Percentiles rank a stretch among this genome's conserved stretches.
phyloP scores from a whole-genome alignment of 768 basidiomycete species.

The Rhizopogon roseolus region DNA sequence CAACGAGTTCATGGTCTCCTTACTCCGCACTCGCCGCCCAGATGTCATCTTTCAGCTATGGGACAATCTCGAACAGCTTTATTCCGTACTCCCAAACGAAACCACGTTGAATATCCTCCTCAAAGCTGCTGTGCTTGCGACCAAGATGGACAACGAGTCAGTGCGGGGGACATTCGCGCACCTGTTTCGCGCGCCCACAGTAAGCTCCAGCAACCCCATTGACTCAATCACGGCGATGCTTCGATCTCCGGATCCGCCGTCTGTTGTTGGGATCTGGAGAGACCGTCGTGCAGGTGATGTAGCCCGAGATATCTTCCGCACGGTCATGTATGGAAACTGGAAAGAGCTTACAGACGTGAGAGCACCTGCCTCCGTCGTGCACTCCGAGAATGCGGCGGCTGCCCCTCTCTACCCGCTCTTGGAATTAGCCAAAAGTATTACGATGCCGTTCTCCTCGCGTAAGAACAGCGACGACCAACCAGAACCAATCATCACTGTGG shows the following conservation, averaged over 20 bases:
- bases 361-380: constrained; percentile 34
- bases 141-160: constrained; percentile 46
- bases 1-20: constrained; percentile 42
- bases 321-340: constrained; percentile 56
- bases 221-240: constrained; percentile 25
- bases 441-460: not conserved
- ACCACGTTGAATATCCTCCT: constrained; percentile 57
- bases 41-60: constrained; percentile 64
- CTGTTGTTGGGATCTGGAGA: constrained; percentile 41
- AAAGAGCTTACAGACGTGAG: constrained; percentile 31
- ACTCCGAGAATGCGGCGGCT: constrained; percentile 14
- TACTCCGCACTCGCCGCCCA: constrained; percentile 50
- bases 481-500: not conserved
- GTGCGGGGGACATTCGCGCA: constrained; percentile 43
- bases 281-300: constrained; percentile 40
- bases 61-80: constrained; percentile 60
- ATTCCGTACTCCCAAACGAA: constrained; percentile 50
- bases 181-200: constrained; percentile 25
- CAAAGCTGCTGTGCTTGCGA: constrained; percentile 51
- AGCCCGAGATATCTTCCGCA: constrained; percentile 48
- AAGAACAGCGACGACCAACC: not conserved
- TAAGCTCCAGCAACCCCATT: constrained; percentile 13
- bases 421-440: constrained; percentile 26
- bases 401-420: constrained; percentile 20
- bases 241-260: constrained; percentile 19